Base-by-base conservation (phyloP, 192 early-diverging fungal genomes). In the Coemansia guatemalensis region DNA sequence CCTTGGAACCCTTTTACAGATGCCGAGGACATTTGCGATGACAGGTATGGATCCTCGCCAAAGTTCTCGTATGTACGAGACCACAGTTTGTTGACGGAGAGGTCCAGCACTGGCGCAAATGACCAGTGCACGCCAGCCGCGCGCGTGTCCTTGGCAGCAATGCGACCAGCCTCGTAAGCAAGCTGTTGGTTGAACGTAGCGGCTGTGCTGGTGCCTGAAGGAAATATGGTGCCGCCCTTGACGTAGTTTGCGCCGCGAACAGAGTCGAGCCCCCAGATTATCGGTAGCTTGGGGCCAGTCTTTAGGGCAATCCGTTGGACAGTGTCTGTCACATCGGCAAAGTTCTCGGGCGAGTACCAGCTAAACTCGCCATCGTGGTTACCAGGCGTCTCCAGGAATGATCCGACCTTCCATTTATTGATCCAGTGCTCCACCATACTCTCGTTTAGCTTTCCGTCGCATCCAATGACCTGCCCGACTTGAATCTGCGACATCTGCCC, bases 161-260 rank as follows among this genome's bases (percentile, higher is more conserved):
- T 81, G 3, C 85, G 66, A 11, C 83, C 86, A 14, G 83, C 74
- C 27, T 82, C 78, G 53, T 86, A 87, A 6, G 86, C 86, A 26
- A 71, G 54, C n/a, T 68, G 58, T 0, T 84, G 83, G 50, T 86
- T 79, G 49, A 87, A 89, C 0, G 86, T 83, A 6, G 88, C 88
- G 3, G 86, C 86, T 8, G 83, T 67, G 32, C 72, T 81, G 7
- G 84, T 84, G 26, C 84, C 84, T 12, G 85, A 82, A 0, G 86
- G 88, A 65, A 89, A 87, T 26, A 89, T 64, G 3, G 74, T 69
- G 17, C 78, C 82, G 24, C 83, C 83, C 65, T 84, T 83, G 49
- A 88, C 79, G 54, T 85, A 88, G 73, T 88, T 85, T 8, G 87
- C 87, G 12, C 87, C 87, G 41, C 85, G 84, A 8, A 88, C 86